Evolutionary conservation across 2,329 filamentous ascomycete species (phyloP), one percentile per base, ranked within the genome.

Genomic region (Pezicula radicicola): DNA sequence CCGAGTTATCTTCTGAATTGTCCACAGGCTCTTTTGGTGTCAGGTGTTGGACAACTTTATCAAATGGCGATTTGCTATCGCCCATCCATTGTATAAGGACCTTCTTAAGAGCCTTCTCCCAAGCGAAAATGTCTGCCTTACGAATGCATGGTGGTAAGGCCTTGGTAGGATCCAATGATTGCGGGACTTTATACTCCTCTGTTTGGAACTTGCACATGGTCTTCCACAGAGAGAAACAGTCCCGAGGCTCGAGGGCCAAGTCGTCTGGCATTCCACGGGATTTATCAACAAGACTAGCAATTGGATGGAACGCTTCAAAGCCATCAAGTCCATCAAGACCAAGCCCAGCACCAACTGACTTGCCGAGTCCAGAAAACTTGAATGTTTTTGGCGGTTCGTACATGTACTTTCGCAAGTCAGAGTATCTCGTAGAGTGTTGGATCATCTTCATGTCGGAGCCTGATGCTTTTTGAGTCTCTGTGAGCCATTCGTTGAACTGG

Each of bases 391-490:
- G 76, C 2, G 83, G 76, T 0, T 73, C 66, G 65, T 88, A 91
- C 35, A 83, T 67, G 59, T 88, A 91, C 61, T 91, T 91, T n/a
- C 88, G 77, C 1, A 93, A 71, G 63, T 93, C 88, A 0, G 87
- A 91, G 67, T 91, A 92, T 45, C 89, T 77, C 35, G 84, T 78
- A 1, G 73, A 72, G 61, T 92, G 87, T 41, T 84, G 73, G 12
- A 92, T 80, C 77, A 88, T 88, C 19, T 78, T 80, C 13, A 92
- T 64, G 0, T 86, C 75, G 39, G 79, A 77, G 0, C 85, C 85
- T 52, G 84, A 84, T 1, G 76, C 74, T 51, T 75, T 77, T 60
- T 91, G 86, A 0, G 86, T 84, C 3, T 75, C 75, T 1, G 72
- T 72, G 0, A 93, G 75, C 88, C 88, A 92, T 27, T 76, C 72